Base-by-base conservation (phyloP, 2,329 filamentous ascomycete genomes). In the Alternaria arborescens region DNA sequence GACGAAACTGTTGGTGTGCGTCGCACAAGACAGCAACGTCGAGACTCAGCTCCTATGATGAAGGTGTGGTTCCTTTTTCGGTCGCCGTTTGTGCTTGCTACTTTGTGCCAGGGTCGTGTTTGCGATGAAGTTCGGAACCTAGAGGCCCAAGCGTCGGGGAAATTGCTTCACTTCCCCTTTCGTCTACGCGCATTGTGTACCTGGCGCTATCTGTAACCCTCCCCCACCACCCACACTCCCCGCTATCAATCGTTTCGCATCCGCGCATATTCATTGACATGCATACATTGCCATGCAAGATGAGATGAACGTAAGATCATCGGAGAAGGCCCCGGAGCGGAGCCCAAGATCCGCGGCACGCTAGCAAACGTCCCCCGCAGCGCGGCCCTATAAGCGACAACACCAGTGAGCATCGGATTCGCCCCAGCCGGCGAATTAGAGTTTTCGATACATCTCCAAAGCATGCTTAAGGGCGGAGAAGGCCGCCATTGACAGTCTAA, bases 161-260 rank as follows among this genome's bases (percentile, higher is more conserved):
- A 58, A 65, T 65, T 55, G 48, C 36, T 51, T 44, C 30, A 28
- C 55, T 58, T 52, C 53, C 55, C 58, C 52, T 54, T 61, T 58
- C 28, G 56, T 53, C 56, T 34, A 52, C 44, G 59, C 55, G 52
- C 57, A 52, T 55, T 40, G 14, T 55, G 34, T 57, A 24, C 58
- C 57, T 60, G 55, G 32, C 30, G 34, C 32, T 36, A 36, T 34
- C 30, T 34, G 32, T 55, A 55, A 47, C 56, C 40, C 43, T 58
- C 26, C 52, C 51, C 50, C 59, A 62, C 53, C 28, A 52, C 48
- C 36, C 40, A 24, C 20, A 24, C 20, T 42, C 59, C 46, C 30
- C 58, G 38, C 32, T 26, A 30, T 16, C 30, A 47, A 24, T 18
- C 30, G 61, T 52, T 51, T 42, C 42, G 51, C 55, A 38, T 22